Evolutionary conservation across 169 alveolate species (phyloP).

Genomic region (Babesia gibsoni): DNA sequence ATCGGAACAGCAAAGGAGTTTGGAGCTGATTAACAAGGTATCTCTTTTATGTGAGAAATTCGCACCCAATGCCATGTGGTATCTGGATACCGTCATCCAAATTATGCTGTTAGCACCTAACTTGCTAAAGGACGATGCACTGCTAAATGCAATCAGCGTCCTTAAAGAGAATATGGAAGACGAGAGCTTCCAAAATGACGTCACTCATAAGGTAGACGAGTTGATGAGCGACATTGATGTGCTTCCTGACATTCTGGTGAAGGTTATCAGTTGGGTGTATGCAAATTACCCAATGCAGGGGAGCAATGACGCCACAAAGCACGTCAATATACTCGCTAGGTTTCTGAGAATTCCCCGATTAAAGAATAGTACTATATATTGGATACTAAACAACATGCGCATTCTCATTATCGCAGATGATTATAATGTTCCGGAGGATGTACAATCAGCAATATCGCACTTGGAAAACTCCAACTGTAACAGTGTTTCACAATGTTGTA

Average conservation of each 20-base stretch:
- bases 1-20: neutral
- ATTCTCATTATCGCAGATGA: conserved; percentile 24
- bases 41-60: conserved; percentile 40
- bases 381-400: conserved; percentile 42
- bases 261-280: conserved; percentile 35
- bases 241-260: conserved; percentile 39
- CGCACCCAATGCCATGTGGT: conserved; percentile 56
- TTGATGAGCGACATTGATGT: neutral
- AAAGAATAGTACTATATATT: conserved; percentile 5
- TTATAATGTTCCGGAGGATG: neutral
- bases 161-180: conserved; percentile 25
- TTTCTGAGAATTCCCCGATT: neutral
- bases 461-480: conserved; percentile 33
- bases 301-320: neutral
- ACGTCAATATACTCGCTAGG: neutral
- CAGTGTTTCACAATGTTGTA: conserved; percentile 37
- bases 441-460: neutral
- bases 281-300: conserved; percentile 2
- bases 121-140: conserved; percentile 18
- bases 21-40: conserved; percentile 28
- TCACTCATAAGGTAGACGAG: neutral
- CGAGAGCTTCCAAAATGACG: neutral
- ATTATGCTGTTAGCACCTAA: conserved; percentile 34
- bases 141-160: conserved; percentile 19
- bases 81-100: conserved; percentile 39